Percentiles rank a stretch among this genome's conserved stretches.
phyloP scores from a whole-genome alignment of 176 grass and related monocot genomes.

The Saccharum spontaneum region DNA sequence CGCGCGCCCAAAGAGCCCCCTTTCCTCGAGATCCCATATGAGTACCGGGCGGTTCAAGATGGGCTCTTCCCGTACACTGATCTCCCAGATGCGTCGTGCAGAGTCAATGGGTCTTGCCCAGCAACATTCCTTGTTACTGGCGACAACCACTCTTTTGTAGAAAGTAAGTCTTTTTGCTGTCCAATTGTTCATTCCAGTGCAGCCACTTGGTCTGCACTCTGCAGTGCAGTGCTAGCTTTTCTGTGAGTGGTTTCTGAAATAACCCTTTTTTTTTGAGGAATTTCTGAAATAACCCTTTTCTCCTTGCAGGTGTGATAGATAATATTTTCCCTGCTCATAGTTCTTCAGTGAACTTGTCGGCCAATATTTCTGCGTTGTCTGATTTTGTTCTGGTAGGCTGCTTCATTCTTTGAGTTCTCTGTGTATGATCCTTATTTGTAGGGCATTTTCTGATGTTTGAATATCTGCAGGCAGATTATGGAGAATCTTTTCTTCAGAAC shows the following conservation, averaged over 20 bases:
- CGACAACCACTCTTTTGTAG: slow-evolving; percentile 36
- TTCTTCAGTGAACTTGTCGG: slow-evolving; percentile 23
- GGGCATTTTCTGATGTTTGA: slow-evolving; percentile 1
- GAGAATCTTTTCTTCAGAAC: slow-evolving; percentile 35
- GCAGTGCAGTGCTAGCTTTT: background rate
- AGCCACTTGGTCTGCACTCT: background rate
- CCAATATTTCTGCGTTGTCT: background rate
- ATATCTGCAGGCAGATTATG: slow-evolving; percentile 13
- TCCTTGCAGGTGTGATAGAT: slow-evolving; percentile 36
- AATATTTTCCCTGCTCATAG: slow-evolving; percentile 31
- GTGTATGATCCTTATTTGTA: background rate
- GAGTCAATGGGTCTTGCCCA: slow-evolving; percentile 16
- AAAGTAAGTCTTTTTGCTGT: slow-evolving; percentile 23
- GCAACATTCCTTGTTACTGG: slow-evolving; percentile 54
- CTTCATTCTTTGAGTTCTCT: background rate
- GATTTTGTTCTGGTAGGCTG: slow-evolving; percentile 50
- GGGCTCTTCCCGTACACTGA: slow-evolving; percentile 29
- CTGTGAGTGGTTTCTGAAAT: background rate
- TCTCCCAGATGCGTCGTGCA: slow-evolving; percentile 15
- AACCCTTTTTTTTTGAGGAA: background rate
- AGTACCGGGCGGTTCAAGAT: background rate
- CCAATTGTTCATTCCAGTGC: background rate
- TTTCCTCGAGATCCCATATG: slow-evolving; percentile 11
- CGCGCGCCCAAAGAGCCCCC: slow-evolving; percentile 36
- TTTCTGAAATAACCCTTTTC: background rate